These are phyloP conservation scores for Carex sylvatica DNA, from an alignment of 202 grass and related monocot species.

Conservation along the genomic window DNA sequence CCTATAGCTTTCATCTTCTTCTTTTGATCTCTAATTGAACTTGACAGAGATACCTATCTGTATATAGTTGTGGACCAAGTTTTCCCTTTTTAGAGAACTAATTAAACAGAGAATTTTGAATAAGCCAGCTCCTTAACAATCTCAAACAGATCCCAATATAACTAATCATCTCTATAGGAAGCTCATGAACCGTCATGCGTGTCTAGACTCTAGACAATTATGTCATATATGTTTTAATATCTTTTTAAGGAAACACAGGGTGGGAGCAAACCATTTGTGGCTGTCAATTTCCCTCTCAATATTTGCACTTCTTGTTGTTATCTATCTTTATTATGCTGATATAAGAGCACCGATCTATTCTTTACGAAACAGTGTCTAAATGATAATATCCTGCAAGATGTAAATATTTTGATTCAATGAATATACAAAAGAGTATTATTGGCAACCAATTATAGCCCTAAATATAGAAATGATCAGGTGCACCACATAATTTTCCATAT, in stretches of 20 bases:
- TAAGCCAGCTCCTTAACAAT: neutral
- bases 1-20: conserved; percentile 15
- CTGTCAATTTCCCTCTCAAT: neutral
- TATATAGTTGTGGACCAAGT: neutral
- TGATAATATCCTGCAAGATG: neutral
- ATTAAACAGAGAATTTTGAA: neutral
- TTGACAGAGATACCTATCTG: neutral
- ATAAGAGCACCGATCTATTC: neutral
- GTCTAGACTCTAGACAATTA: neutral
- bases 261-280: neutral
- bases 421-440: neutral
- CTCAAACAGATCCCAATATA: neutral
- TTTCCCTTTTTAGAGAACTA: conserved; percentile 15
- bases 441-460: neutral
- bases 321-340: neutral
- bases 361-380: neutral
- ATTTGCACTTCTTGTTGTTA: neutral
- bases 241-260: neutral
- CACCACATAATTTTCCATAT: neutral
- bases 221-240: neutral
- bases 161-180: conserved; percentile 1
- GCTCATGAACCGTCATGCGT: neutral
- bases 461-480: neutral
- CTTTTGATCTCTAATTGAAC: neutral
- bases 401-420: neutral